Conservation (phyloP, 768 basidiomycete species). For the Agaricus subrufescens region DNA sequence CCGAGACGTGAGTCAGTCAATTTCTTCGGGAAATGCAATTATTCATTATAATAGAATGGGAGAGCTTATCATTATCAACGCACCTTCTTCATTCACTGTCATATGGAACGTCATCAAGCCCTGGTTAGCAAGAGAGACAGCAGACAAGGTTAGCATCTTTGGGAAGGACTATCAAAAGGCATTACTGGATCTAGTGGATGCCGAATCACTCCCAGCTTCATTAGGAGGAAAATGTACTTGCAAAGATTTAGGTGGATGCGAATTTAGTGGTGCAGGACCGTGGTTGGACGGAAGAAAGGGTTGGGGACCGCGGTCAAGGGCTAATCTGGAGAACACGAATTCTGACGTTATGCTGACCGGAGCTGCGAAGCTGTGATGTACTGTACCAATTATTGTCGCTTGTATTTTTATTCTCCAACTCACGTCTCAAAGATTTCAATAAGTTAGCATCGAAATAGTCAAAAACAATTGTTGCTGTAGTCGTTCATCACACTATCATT, state of each 20-base stretch:
- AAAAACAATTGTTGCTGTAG: no score
- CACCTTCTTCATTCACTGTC: constrained; percentile 65
- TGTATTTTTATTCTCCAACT: no score
- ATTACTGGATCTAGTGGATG: constrained; percentile 56
- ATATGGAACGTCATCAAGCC: constrained; percentile 69
- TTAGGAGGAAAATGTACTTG: constrained; percentile 71
- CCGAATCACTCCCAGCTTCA: constrained; percentile 53
- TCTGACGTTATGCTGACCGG: neutral
- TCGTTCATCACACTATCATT: no score
- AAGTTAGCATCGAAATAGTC: no score
- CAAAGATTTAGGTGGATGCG: constrained; percentile 49
- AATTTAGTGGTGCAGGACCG: constrained; percentile 60
- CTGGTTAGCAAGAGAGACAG: constrained; percentile 73
- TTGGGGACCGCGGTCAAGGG: constrained; percentile 36
- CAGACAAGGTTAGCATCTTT: constrained; percentile 60
- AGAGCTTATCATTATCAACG: constrained; percentile 65
- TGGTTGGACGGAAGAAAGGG: constrained; percentile 61
- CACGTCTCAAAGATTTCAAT: no score
- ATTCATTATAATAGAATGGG: constrained; percentile 50
- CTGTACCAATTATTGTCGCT: no score
- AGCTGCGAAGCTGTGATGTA: no score
- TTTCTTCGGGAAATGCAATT: neutral
- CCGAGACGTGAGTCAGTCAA: constrained; percentile 50
- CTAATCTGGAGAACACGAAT: neutral
- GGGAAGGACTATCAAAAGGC: constrained; percentile 54